phyloP scores from a whole-genome alignment of 306 rosid species.

The Neltuma alba region DNA sequence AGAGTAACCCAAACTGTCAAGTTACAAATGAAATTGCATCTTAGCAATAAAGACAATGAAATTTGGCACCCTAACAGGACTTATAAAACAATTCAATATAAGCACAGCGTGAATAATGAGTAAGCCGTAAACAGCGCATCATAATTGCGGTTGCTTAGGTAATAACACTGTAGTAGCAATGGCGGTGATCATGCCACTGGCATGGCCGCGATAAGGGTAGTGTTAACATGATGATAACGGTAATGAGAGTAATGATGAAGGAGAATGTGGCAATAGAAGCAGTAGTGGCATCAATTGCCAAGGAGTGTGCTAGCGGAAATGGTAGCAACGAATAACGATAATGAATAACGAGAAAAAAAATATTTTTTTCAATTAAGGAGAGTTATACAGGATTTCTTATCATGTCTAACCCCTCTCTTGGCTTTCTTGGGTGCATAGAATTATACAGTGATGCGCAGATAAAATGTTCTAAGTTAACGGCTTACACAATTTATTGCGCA shows the following conservation, averaged over 20 bases:
- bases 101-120: not conserved
- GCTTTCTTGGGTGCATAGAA: not conserved
- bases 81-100: not conserved
- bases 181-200: not conserved
- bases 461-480: not conserved
- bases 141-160: not conserved
- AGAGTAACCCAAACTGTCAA: conserved; percentile 4
- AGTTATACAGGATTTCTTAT: not conserved
- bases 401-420: not conserved
- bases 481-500: not conserved
- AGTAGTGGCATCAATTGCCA: not conserved
- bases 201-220: not conserved
- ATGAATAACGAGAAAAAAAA: too few species aligned
- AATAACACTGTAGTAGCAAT: not conserved
- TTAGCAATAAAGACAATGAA: not conserved
- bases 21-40: not conserved
- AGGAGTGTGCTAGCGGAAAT: not conserved
- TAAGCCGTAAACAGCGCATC: conserved; percentile 17
- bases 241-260: not conserved
- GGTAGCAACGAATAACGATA: too few species aligned
- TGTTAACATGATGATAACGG: not conserved
- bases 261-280: not conserved
- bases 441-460: too few species aligned
- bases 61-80: not conserved
- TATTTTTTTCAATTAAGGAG: too few species aligned